Percentiles rank a stretch among this genome's conserved stretches.
These are phyloP conservation scores for Trichophyton benhamiae DNA, from an alignment of 2,329 filamentous ascomycete genomes.

Conservation along the genomic window DNA sequence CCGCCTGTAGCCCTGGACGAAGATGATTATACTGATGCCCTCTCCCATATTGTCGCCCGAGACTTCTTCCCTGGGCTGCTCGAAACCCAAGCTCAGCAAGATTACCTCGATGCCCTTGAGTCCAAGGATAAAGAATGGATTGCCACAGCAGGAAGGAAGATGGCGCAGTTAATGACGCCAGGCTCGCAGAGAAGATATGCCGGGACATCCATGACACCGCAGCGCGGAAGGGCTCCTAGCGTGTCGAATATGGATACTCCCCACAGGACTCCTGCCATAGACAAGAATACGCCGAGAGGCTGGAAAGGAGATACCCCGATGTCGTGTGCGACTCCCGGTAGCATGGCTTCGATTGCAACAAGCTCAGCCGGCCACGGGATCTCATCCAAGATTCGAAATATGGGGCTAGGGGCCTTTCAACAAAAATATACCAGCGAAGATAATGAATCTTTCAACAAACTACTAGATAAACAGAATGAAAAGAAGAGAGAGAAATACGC, in stretches of 20 bases:
- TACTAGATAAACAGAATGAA: conserved; percentile 81
- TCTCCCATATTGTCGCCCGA: conserved; percentile 88
- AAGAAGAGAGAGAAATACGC: conserved; percentile 73
- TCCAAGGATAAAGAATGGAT: conserved; percentile 82
- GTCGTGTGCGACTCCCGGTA: conserved; percentile 33
- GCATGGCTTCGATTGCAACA: conserved; percentile 26
- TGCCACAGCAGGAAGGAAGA: conserved; percentile 57
- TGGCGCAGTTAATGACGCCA: conserved; percentile 72
- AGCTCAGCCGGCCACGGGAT: conserved; percentile 29
- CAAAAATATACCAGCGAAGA: conserved; percentile 93
- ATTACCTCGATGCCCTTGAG: conserved; percentile 83
- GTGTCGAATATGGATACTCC: conserved; percentile 8
- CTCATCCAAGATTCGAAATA: conserved; percentile 41
- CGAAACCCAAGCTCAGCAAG: conserved; percentile 74
- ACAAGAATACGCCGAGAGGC: conserved; percentile 48
- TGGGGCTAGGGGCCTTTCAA: conserved; percentile 78
- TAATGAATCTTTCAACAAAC: conserved; percentile 89
- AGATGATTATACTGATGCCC: conserved; percentile 77
- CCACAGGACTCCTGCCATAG: conserved; percentile 11
- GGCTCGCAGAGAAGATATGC: conserved; percentile 40
- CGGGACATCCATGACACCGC: conserved; percentile 25
- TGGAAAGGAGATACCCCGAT: conserved; percentile 62
- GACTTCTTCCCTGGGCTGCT: conserved; percentile 92
- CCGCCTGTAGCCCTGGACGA: conserved; percentile 82
- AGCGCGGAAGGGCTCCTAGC: conserved; percentile 23